Evolutionary conservation across 2,329 filamentous ascomycete genomes (phyloP).

Genomic region (Fusarium sp.): DNA sequence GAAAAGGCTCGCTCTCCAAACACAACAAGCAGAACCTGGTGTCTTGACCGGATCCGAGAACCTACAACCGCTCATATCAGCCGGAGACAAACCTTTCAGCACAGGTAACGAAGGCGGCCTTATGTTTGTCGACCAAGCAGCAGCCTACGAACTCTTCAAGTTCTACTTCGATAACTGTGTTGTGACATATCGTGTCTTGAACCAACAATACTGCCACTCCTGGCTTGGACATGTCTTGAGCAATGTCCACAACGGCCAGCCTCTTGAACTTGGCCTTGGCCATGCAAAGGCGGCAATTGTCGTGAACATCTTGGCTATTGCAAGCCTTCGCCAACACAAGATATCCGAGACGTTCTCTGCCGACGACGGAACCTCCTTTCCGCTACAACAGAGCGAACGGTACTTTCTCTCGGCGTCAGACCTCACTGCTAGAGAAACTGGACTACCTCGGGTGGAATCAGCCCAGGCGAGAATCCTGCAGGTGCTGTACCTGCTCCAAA

Average conservation of each 20-base stretch:
- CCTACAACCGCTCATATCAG: constrained; percentile 43
- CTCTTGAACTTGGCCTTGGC: constrained; percentile 55
- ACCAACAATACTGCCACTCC: constrained; percentile 61
- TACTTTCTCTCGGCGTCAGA: constrained; percentile 40
- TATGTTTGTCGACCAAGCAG: constrained; percentile 32
- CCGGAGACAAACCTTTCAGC: constrained; percentile 48
- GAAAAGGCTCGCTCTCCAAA: constrained; percentile 54
- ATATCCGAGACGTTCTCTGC: constrained; percentile 23
- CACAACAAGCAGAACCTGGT: constrained; percentile 42
- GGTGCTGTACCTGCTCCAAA: constrained; percentile 40
- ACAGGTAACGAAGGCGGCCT: constrained; percentile 12
- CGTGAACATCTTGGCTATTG: constrained; percentile 62
- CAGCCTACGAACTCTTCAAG: constrained; percentile 39
- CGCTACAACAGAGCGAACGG: constrained; percentile 39
- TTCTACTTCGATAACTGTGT: constrained; percentile 71
- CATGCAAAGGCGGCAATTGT: constrained; percentile 61
- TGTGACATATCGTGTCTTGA: constrained; percentile 69
- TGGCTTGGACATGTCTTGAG: constrained; percentile 59
- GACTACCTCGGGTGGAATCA: constrained; percentile 42
- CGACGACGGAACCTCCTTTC: background rate
- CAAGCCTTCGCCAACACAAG: constrained; percentile 59
- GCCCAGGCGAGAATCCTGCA: constrained; percentile 38
- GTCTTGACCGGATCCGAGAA: constrained; percentile 34
- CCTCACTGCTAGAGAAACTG: constrained; percentile 42
- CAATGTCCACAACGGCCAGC: constrained; percentile 51